Base-by-base conservation (phyloP, 1,284 basidiomycete species). In the Naganishia cerealis region DNA sequence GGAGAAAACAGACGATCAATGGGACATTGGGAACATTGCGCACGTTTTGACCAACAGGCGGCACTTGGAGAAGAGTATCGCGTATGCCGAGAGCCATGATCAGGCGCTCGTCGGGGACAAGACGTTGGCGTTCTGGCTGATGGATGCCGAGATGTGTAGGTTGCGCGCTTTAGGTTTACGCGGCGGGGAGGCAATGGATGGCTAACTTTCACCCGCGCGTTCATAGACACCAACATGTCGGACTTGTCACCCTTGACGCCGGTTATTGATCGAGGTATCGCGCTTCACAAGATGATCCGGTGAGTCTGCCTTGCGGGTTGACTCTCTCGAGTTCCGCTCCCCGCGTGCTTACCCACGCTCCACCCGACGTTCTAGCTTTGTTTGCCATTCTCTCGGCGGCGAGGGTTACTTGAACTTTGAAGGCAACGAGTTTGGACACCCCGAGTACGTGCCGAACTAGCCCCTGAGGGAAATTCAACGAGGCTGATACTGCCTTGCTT, bases 141-240 rank as follows among this genome's bases (percentile, higher is more conserved):
- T 99, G 95, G 95, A 99, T 82, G 95, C 96, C 82, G 95, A 98
- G 80, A 99, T 99, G 95, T 94, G 90, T 92, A 83, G 72, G 85
- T 83, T 33, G 29, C 40, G 38, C 8, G 7, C n/a, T 48, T n/a
- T 18, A 3, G 15, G 18, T n/a, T 12, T 5, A 6, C 16, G 54
- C 29, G 13, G 24, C 18, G 43, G 38, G 7, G 12, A 12, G 24
- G 26, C 13, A 21, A 18, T 10, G 12, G 8, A 8, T 16, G 36
- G n/a, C 56, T 59, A n/a, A 46, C n/a, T 9, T 6, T 40, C 9
- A 2, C 7, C 15, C 12, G 7, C 10, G n/a, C 73, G 89, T 6
- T n/a, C 12, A 18, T 73, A 89, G 92, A 97, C 80, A 94, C 93
- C 12, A 85, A 93, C 82, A 99, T 99, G 95, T 96, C 92, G 29